Base-by-base conservation (phyloP, 306 rosid species). In the Cucumis hystrix region DNA sequence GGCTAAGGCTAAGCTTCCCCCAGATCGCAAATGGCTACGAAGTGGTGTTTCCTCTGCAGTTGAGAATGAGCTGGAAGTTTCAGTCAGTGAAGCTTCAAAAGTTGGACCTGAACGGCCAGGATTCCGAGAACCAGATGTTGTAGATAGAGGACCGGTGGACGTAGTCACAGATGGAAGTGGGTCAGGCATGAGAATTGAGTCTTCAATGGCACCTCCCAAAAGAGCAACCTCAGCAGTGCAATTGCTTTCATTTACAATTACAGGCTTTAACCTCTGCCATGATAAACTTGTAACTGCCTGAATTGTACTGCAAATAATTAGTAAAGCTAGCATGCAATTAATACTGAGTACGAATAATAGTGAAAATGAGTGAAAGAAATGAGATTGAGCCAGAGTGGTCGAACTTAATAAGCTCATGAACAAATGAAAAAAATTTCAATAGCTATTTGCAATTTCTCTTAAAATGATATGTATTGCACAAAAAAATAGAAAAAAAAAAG, bases 261-360 rank as follows among this genome's bases (percentile, higher is more conserved):
- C 99, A 75, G 98, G 94, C 85, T 91, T 96, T 62, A 97, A 92
- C 87, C 98, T 88, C 88, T 92, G 98, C 99, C 99, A 96, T 86
- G 96, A 96, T 80, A 96, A 81, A 87, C 99, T 91, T 76, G 98
- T 85, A 79, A 96, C 92, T 69, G 97, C 99, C 99, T 96, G 93
- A 80, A 69, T 37, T 83, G 83, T 71, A 87, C 77, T 61, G 79
- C 74, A 76, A 82, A 25, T 72, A 51, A 17, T 72, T 72, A 72
- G 77, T 72, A 52, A 72, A 52, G 28, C 61, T 49, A 72, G 65
- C 63, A 68, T 56, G 17, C 43, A 21, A 72, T 51, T 35, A 52
- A 30, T 30, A 30, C 62, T 17, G 77, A 25, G 4, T 28, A 72
- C 62, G 7, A 17, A 25, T 6, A 14, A 49, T 14, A 23, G 58